phyloP scores from a whole-genome alignment of 306 rosid species.

The Quillaja saponaria region DNA sequence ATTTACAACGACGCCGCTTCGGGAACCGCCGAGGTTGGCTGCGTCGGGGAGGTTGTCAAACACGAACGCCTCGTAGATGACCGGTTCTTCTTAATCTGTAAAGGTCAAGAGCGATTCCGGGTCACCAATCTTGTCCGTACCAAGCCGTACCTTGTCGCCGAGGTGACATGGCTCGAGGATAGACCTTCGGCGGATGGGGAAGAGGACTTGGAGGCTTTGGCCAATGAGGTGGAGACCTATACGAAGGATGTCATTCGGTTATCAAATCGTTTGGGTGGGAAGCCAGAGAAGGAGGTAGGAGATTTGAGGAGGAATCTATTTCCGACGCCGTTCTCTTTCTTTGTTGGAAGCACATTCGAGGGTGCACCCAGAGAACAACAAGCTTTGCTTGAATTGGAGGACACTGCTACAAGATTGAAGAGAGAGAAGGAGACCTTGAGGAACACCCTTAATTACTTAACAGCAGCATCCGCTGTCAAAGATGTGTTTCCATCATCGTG shows the following conservation, averaged over 20 bases:
- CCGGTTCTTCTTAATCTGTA: conserved; percentile 89
- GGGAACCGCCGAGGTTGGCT: conserved; percentile 82
- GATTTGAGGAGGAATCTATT: conserved; percentile 84
- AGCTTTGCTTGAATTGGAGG: conserved; percentile 91
- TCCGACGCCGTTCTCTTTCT: conserved; percentile 94
- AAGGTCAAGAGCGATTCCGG: conserved; percentile 95
- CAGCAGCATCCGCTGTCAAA: conserved; percentile 97
- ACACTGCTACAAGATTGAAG: conserved; percentile 72
- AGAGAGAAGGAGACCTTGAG: conserved; percentile 91
- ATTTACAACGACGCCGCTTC: conserved; percentile 75
- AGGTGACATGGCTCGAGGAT: conserved; percentile 94
- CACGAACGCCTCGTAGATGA: conserved; percentile 96
- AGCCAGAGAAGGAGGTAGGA: conserved; percentile 90
- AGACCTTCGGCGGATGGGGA: conserved; percentile 70
- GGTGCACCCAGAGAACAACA: conserved; percentile 99
- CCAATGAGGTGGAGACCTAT: conserved; percentile 75
- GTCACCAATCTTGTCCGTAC: conserved; percentile 67
- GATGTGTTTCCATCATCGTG: conserved; percentile 77
- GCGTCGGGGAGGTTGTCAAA: conserved; percentile 95
- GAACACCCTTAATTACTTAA: conserved; percentile 88
- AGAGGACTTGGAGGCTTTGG: conserved; percentile 63
- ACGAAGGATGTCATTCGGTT: conserved; percentile 95
- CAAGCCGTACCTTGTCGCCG: conserved; percentile 86
- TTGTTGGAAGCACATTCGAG: conserved; percentile 94
- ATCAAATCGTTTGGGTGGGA: conserved; percentile 85